Percentiles rank a stretch among this genome's conserved stretches.
phyloP scores from a whole-genome alignment of 176 grass and related monocot species.

The Triticum monococcum region DNA sequence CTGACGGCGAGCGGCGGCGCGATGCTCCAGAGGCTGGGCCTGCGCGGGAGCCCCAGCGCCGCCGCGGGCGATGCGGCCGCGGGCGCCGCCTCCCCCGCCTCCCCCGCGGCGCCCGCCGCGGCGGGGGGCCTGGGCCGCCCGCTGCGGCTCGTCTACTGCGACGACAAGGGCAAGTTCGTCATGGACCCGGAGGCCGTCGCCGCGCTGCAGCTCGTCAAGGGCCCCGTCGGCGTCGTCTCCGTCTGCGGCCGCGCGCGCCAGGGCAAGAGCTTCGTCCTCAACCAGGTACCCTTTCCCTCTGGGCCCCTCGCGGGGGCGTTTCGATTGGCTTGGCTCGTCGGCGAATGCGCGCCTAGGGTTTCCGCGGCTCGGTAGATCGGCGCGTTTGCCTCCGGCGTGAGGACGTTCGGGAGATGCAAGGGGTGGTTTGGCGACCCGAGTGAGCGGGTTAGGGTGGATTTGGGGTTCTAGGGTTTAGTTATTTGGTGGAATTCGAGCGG shows the following conservation, averaged over 20 bases:
- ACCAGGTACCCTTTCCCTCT: conserved; percentile 59
- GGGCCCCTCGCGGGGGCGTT: background rate
- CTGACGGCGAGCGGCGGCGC: conserved; percentile 12
- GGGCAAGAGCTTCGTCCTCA: conserved; percentile 98
- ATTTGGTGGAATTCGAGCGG: no score
- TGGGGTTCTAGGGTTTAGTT: conserved; percentile 34
- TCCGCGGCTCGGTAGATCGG: background rate
- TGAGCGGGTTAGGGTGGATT: background rate
- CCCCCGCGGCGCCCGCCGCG: conserved; percentile 5
- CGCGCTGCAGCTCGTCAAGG: conserved; percentile 86
- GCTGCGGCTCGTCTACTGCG: conserved; percentile 82
- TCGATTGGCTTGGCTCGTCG: no score
- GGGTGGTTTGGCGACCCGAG: background rate
- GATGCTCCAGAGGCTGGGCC: conserved; percentile 77
- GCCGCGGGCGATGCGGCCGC: background rate
- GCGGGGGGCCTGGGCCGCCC: conserved; percentile 46
- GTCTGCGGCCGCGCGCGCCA: conserved; percentile 94
- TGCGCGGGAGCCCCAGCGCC: conserved; percentile 41
- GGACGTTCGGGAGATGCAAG: background rate
- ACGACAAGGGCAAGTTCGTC: conserved; percentile 82
- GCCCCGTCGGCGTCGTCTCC: conserved; percentile 80
- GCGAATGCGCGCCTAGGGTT: conserved; percentile 25
- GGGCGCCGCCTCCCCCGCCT: background rate
- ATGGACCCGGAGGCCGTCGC: conserved; percentile 93
- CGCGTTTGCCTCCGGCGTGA: background rate